Percentiles rank a stretch among this genome's conserved stretches.
These are phyloP conservation scores for Apiospora koreana DNA, from an alignment of 2,329 filamentous ascomycete genomes.

Conservation along the genomic window DNA sequence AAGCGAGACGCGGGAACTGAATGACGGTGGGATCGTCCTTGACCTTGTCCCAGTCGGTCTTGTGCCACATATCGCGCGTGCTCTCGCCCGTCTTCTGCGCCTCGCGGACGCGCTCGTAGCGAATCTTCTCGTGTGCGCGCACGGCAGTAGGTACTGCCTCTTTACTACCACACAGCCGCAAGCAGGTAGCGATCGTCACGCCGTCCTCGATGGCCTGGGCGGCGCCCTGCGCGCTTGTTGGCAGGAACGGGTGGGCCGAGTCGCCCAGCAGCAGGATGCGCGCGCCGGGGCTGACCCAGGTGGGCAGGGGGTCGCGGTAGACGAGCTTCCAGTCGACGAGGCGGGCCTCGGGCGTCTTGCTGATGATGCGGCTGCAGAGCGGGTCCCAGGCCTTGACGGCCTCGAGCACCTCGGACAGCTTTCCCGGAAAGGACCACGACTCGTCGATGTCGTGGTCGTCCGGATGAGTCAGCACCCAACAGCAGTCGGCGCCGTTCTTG, in stretches of 20 bases:
- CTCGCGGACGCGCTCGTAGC: constrained; percentile 48
- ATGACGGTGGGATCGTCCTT: constrained; percentile 48
- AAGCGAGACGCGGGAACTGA: constrained; percentile 50
- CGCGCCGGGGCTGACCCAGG: constrained; percentile 47
- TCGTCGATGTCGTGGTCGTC: constrained; percentile 57
- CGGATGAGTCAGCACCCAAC: constrained; percentile 59
- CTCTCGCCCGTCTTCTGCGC: constrained; percentile 54
- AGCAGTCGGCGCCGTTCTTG: constrained; percentile 56
- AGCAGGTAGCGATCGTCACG: constrained; percentile 47
- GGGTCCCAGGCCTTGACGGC: constrained; percentile 55
- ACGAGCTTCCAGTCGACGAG: constrained; percentile 54
- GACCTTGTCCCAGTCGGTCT: constrained; percentile 52
- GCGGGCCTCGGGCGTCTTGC: constrained; percentile 41
- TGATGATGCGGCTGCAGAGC: constrained; percentile 47
- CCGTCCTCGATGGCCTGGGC: constrained; percentile 54
- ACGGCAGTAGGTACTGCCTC: constrained; percentile 40
- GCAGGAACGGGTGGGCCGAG: constrained; percentile 51
- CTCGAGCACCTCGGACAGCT: constrained; percentile 51
- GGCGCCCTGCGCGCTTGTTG: constrained; percentile 49
- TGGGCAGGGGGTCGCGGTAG: constrained; percentile 49
- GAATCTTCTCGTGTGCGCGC: constrained; percentile 45
- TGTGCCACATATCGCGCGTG: constrained; percentile 56
- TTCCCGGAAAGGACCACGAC: constrained; percentile 55
- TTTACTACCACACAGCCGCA: constrained; percentile 30
- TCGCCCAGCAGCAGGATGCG: constrained; percentile 50